These are phyloP conservation scores for Neophaeococcomyces mojaviensis DNA, from an alignment of 2,329 filamentous ascomycete species.

Conservation along the genomic window DNA sequence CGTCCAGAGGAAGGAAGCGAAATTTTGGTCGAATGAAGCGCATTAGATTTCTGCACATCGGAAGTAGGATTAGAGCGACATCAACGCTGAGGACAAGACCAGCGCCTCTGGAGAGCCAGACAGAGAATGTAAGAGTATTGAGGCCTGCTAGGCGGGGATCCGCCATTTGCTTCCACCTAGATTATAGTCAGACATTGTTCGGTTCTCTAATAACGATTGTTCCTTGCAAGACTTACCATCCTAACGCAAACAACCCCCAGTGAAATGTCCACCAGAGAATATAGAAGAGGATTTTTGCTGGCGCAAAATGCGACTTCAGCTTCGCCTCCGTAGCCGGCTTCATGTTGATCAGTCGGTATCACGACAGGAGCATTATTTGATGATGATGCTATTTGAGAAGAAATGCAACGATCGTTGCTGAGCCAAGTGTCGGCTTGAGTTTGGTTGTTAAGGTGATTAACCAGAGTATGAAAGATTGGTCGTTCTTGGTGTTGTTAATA, in stretches of 20 bases:
- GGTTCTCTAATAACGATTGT: conserved; percentile 16
- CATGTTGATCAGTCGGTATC: neutral
- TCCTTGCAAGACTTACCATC: conserved; percentile 58
- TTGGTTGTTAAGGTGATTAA: too few relatives aligned
- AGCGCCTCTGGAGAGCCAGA: conserved; percentile 93
- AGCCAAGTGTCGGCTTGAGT: neutral
- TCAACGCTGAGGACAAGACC: conserved; percentile 80
- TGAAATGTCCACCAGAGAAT: conserved; percentile 74
- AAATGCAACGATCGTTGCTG: neutral
- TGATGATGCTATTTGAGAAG: neutral
- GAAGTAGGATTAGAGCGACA: conserved; percentile 77
- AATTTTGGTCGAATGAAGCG: conserved; percentile 79
- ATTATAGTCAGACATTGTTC: conserved; percentile 15
- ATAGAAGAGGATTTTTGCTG: conserved; percentile 67
- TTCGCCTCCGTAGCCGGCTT: conserved; percentile 14
- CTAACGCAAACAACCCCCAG: conserved; percentile 68
- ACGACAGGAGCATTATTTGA: neutral
- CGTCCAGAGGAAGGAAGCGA: conserved; percentile 83
- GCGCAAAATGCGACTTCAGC: conserved; percentile 19
- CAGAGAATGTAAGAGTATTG: conserved; percentile 76
- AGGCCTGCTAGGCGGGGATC: conserved; percentile 65
- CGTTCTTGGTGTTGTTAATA: too few relatives aligned
- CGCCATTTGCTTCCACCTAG: conserved; percentile 68
- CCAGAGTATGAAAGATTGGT: too few relatives aligned
- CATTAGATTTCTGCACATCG: conserved; percentile 88